A percentile compares a stretch with the other conserved stretches of the same genome.
These are phyloP conservation scores for Cyclotella atomus DNA, from an alignment of 108 stramenopile genomes.

Conservation along the genomic window DNA sequence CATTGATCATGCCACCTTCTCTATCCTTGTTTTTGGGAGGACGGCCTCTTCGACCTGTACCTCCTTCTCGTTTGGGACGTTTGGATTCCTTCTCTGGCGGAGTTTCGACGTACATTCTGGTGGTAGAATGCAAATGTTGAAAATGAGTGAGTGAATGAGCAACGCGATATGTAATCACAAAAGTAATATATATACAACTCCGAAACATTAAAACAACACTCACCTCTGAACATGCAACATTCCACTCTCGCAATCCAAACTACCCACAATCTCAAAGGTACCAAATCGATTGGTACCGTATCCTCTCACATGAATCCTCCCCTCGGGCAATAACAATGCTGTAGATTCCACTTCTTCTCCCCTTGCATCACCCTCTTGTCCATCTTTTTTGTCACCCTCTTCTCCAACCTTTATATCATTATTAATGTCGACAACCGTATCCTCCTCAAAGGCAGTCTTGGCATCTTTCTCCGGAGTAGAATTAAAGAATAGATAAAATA, in stretches of 20 bases:
- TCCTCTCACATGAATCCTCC: constrained; percentile 70
- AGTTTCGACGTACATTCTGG: constrained; percentile 64
- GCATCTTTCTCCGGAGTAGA: constrained; percentile 60
- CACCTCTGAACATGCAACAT: constrained; percentile 63
- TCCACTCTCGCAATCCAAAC: constrained; percentile 52
- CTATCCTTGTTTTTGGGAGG: neutral
- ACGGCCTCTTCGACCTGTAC: constrained; percentile 12
- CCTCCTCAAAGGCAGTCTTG: constrained; percentile 18
- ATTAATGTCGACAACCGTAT: constrained; percentile 26
- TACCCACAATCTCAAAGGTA: constrained; percentile 82
- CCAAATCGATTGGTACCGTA: constrained; percentile 83
- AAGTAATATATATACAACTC: neutral
- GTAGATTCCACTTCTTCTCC: neutral
- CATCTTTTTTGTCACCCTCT: constrained; percentile 6
- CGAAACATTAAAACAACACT: neutral
- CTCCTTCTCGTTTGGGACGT: neutral
- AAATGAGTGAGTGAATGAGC: neutral
- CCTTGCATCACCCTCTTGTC: constrained; percentile 7
- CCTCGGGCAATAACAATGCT: constrained; percentile 13
- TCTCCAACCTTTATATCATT: constrained; percentile 26
- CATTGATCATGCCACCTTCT: too few species aligned
- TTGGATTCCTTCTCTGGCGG: constrained; percentile 9
- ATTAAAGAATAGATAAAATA: constrained; percentile 80
- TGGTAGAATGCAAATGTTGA: neutral
- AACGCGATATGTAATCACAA: neutral